A percentile compares a stretch with the other conserved stretches of the same genome.
These are phyloP conservation scores for Pythium volutum DNA, from an alignment of 352 stramenopile species.

Conservation along the genomic window DNA sequence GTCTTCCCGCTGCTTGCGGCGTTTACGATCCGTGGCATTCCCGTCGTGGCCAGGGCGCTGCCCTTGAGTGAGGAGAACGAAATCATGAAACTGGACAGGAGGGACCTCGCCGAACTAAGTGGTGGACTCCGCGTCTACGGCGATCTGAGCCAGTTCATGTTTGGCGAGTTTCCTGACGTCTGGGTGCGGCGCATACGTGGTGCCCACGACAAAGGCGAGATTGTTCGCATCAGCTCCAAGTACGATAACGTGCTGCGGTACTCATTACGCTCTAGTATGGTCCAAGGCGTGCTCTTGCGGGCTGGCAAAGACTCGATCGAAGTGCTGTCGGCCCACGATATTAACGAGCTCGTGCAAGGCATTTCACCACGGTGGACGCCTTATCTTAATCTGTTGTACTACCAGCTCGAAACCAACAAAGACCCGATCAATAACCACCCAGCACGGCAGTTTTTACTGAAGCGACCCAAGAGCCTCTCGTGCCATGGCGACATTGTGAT, in stretches of 20 bases:
- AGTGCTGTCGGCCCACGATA: constrained; percentile 50
- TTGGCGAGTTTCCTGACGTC: constrained; percentile 57
- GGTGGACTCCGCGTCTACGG: constrained; percentile 29
- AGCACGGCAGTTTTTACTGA: constrained; percentile 52
- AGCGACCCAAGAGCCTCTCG: constrained; percentile 21
- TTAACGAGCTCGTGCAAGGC: constrained; percentile 44
- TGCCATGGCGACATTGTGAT: constrained; percentile 64
- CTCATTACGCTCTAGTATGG: constrained; percentile 59
- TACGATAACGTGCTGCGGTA: constrained; percentile 62
- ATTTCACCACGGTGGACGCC: constrained; percentile 47
- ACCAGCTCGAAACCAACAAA: constrained; percentile 35
- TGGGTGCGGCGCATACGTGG: constrained; percentile 42
- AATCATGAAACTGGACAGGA: constrained; percentile 41
- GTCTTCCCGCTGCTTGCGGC: constrained; percentile 53
- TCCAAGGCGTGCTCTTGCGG: constrained; percentile 60
- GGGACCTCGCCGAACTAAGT: constrained; percentile 44
- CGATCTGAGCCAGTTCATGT: constrained; percentile 51
- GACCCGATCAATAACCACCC: constrained; percentile 34
- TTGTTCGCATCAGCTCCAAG: constrained; percentile 41
- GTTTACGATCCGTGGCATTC: constrained; percentile 56
- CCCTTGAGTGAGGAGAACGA: constrained; percentile 36
- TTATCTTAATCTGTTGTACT: constrained; percentile 63
- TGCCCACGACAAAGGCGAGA: constrained; percentile 31
- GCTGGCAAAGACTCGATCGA: constrained; percentile 16
- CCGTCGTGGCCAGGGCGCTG: constrained; percentile 53